Evolutionary conservation across 208 protist genomes (phyloP).

Genomic region (Acanthamoeba lenticulata): DNA sequence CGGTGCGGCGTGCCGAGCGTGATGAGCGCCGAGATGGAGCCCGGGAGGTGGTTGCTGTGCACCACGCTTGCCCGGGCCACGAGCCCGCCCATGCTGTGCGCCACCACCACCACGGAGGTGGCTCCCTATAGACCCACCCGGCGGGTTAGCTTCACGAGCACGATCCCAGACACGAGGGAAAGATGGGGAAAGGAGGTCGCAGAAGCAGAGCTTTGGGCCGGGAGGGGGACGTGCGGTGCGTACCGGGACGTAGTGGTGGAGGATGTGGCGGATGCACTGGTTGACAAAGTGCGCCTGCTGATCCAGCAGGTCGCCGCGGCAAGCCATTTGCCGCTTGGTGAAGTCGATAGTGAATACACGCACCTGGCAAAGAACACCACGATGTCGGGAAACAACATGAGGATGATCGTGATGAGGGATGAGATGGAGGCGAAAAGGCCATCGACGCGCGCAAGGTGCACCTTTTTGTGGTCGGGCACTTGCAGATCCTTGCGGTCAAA

Average conservation of each 20-base stretch:
- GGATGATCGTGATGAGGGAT: no score
- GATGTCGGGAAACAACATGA: neutral
- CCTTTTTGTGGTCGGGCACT: neutral
- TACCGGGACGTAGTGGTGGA: neutral
- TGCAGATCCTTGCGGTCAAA: neutral
- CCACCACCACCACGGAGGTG: neutral
- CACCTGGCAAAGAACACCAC: neutral
- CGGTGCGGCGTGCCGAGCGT: neutral
- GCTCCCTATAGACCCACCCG: neutral
- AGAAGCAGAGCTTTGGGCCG: neutral
- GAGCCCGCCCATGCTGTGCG: slow-evolving; percentile 22
- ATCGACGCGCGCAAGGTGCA: neutral
- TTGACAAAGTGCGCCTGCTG: slow-evolving; percentile 27
- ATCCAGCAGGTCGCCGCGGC: neutral
- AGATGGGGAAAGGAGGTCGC: neutral
- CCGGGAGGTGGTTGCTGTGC: neutral
- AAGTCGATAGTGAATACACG: neutral
- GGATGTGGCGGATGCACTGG: neutral
- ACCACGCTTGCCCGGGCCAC: neutral
- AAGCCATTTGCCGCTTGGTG: neutral
- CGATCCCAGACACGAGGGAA: no score
- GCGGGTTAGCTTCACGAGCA: neutral
- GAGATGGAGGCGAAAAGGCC: neutral
- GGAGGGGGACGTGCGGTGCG: neutral
- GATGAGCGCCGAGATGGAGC: neutral